Evolutionary conservation across 2,329 filamentous ascomycete species (phyloP).

Genomic region (Pyrenophora graminea): DNA sequence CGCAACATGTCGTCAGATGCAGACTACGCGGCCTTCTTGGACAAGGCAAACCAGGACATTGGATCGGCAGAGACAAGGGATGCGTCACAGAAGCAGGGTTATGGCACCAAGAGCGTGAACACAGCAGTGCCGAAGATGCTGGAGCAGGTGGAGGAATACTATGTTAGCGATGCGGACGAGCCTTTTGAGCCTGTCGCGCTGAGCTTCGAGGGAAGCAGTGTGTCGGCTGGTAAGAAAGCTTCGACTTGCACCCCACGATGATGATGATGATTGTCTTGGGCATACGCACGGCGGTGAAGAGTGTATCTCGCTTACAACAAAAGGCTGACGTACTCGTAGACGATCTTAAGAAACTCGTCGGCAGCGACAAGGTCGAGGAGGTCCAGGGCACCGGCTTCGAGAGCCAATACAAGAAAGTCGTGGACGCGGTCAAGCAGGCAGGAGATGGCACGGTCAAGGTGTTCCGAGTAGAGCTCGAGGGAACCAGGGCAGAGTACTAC

Average conservation of each 20-base stretch:
- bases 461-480: constrained; percentile 69
- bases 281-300: neutral
- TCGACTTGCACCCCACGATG: neutral
- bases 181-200: constrained; percentile 78
- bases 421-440: constrained; percentile 71
- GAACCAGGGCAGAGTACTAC: constrained; percentile 76
- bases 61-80: constrained; percentile 30
- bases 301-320: neutral
- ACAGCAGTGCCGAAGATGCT: constrained; percentile 61
- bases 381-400: constrained; percentile 73
- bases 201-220: constrained; percentile 60
- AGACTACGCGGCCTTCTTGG: constrained; percentile 80
- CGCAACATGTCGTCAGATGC: constrained; percentile 73
- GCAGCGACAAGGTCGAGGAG: constrained; percentile 65
- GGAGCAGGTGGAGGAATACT: constrained; percentile 61
- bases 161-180: constrained; percentile 82
- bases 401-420: constrained; percentile 69
- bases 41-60: constrained; percentile 79
- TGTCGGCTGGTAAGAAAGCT: constrained; percentile 57
- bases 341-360: constrained; percentile 71
- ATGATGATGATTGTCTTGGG: too few species aligned
- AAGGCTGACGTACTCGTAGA: constrained; percentile 51
- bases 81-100: constrained; percentile 26
- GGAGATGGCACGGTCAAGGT: constrained; percentile 72
- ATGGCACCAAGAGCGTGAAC: constrained; percentile 48